Evolutionary conservation across 352 stramenopile species (phyloP).

Genomic region (Peronospora farinosa): DNA sequence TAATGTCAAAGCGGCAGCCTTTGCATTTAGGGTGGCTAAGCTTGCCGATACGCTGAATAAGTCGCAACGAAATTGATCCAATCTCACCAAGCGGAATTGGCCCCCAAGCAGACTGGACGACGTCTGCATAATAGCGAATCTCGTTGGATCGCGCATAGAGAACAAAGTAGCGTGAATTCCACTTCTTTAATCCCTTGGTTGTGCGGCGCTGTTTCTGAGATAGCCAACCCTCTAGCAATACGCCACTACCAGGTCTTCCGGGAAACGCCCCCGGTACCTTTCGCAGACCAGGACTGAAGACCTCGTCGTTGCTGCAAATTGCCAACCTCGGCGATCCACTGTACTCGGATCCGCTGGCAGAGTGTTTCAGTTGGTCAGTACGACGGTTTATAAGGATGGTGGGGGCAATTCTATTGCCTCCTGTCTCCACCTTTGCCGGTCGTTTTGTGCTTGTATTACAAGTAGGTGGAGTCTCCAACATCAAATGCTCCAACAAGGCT

Average conservation of each 20-base stretch:
- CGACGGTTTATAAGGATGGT: conserved; percentile 39
- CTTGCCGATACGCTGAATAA: conserved; percentile 80
- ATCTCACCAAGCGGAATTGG: conserved; percentile 71
- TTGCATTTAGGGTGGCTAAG: conserved; percentile 75
- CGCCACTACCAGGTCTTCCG: conserved; percentile 49
- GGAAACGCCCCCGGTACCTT: conserved; percentile 48
- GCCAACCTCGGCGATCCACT: conserved; percentile 23
- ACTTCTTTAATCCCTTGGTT: conserved; percentile 80
- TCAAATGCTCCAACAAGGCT: conserved; percentile 13
- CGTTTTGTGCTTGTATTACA: conserved; percentile 1
- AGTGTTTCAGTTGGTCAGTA: conserved; percentile 48
- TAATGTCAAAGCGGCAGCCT: conserved; percentile 79
- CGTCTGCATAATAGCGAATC: conserved; percentile 73
- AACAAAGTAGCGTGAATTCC: conserved; percentile 80
- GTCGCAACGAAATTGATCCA: conserved; percentile 68
- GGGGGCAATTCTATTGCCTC: conserved; percentile 12
- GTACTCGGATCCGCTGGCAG: conserved; percentile 36
- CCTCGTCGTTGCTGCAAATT: conserved; percentile 22
- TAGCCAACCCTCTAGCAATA: conserved; percentile 76
- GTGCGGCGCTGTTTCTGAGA: conserved; percentile 75
- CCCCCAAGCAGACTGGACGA: conserved; percentile 72
- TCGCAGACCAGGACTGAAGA: conserved; percentile 44
- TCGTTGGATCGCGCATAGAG: conserved; percentile 69
- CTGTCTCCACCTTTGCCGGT: conserved; percentile 20
- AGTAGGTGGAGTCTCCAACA: conserved; percentile 4